Base-by-base conservation (phyloP, 2,329 filamentous ascomycete genomes). In the Colletotrichum sp. region DNA sequence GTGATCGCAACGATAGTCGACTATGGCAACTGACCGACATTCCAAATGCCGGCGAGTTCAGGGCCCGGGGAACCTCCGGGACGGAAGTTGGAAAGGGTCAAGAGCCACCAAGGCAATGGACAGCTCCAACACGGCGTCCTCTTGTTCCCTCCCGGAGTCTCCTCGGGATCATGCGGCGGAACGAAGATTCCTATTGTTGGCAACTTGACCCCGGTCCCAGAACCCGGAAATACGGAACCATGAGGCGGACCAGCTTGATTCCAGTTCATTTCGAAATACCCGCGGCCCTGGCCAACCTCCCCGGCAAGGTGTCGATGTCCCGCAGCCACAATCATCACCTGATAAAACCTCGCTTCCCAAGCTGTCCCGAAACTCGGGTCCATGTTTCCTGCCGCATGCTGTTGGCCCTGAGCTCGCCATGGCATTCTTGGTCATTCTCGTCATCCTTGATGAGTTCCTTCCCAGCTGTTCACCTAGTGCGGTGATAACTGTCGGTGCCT, bases 401-500 rank as follows among this genome's bases (percentile, higher is more conserved):
- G 59, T 34, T 60, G 68, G 30, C 24, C 32, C 32, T 12, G n/a
- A 52, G 16, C 26, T 57, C 39, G n/a, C 43, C 10, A n/a, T 65
- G n/a, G 24, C 10, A 12, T 36, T 30, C 21, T 57, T 18, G 24
- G 21, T 30, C 18, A 18, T 36, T 28, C 7, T 26, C 36, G 28
- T 63, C 57, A 48, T 43, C 24, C 32, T 21, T 63, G 55, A 72
- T 73, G 39, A 72, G 67, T 43, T 36, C 21, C 21, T 60, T 72
- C 71, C 77, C 60, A 71, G 26, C 34, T 55, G 60, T 67, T 30
- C 15, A 64, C 21, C 43, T 77, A 70, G 67, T 72, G 68, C 43
- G 32, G 67, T 68, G 60, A 67, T 43, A 28, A 69, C 60, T 75
- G 77, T 66, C 60, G 71, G 65, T 66, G 71, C 12, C 59, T 70